Base-by-base conservation (phyloP, 129 eudicot species). In the Heracleum sosnowskyi region DNA sequence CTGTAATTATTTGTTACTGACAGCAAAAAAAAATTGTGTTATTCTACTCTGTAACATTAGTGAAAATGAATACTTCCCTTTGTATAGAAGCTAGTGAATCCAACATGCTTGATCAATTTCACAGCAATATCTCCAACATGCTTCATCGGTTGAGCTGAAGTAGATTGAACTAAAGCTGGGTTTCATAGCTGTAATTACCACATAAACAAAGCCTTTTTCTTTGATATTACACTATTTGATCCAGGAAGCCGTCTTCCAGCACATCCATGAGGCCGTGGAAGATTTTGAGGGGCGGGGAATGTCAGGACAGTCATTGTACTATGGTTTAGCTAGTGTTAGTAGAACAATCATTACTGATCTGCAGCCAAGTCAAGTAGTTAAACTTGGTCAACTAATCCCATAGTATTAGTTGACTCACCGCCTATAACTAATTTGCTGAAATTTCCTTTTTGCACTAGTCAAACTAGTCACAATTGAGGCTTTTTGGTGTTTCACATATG, bases 401-500 rank as follows among this genome's bases (percentile, higher is more conserved):
- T n/a, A 9, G 62, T 22, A 7, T 2, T 53, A 17, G 62, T 57
- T 57, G 64, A 57, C 64, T 57, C 64, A 2, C 24, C n/a, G 26
- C 64, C 64, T 24, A 2, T 57, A 28, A 20, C 0, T 57, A 64
- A 29, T 26, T 29, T 29, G 70, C 36, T 64, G 33, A 11, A 60
- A 26, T 36, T 5, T 66, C 71, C 5, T 57, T 33, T 2, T 31
- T 13, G 39, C 37, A 16, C 9, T 66, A 6, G 24, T 66, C 40
- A 66, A 33, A 31, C 9, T 16, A 15, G 24, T 66, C 72, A 31
- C 18, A 11, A 28, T 40, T 1, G 5, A 40, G 28, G 49, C 35
- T 72, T 28, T 69, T 13, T 72, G 29, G 28, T 57, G 64, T 57
- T 44, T 42, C 63, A 29, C 69, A 37, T 69, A 4, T 81, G 80